Evolutionary conservation across 148 eudicot species (phyloP).

Genomic region (Rhododendron ovatum): DNA sequence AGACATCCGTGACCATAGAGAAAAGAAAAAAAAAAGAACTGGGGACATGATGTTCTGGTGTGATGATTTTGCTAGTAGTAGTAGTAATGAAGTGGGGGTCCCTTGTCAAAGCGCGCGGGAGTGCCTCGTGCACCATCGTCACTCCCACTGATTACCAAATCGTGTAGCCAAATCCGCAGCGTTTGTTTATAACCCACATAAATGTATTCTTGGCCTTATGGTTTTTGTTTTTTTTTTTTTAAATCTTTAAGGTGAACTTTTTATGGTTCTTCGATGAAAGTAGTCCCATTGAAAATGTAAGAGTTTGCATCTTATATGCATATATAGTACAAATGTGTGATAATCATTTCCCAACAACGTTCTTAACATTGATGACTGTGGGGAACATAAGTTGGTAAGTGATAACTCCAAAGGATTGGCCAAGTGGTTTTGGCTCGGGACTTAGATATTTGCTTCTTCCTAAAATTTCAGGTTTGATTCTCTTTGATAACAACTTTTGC

Average conservation of each 20-base stretch:
- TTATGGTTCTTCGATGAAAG: background rate
- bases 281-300: background rate
- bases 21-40: too few species aligned
- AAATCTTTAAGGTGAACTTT: background rate
- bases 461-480: rapidly evolving
- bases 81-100: background rate
- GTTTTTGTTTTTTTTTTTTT: too few species aligned
- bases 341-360: too few species aligned
- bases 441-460: rapidly evolving
- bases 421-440: too few species aligned
- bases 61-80: background rate
- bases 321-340: background rate
- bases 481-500: rapidly evolving
- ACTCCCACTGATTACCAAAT: constrained; percentile 2
- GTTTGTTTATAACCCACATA: background rate
- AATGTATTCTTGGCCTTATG: background rate
- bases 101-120: background rate
- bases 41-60: background rate
- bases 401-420: too few species aligned
- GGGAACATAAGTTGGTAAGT: too few species aligned
- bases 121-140: constrained; percentile 5
- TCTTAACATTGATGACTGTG: too few species aligned
- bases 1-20: too few species aligned
- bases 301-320: background rate
- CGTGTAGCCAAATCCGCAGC: background rate